Conservation (phyloP, 1,284 basidiomycete species). For the Coniferiporia sulphurascens region DNA sequence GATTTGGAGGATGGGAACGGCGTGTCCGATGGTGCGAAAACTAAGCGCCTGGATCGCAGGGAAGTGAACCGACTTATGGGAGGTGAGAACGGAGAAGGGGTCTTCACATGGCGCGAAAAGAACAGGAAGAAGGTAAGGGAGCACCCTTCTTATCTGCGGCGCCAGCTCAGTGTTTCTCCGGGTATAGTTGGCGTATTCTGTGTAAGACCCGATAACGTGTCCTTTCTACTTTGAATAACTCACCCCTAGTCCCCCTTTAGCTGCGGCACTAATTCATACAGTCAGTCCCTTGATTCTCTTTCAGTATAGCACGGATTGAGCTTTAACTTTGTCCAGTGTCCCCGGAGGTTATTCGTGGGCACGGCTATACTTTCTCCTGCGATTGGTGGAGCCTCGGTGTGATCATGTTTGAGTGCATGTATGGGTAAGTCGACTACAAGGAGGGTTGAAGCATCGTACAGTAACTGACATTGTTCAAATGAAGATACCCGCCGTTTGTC, state of each 20-base stretch:
- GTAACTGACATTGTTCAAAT: conserved; percentile 18
- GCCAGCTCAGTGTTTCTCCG: conserved; percentile 16
- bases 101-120: conserved; percentile 94
- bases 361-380: conserved; percentile 91
- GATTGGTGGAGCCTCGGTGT: conserved; percentile 99
- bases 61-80: conserved; percentile 80
- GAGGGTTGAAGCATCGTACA: conserved; percentile 21
- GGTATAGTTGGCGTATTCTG: conserved; percentile 83
- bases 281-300: conserved; percentile 41
- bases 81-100: conserved; percentile 66
- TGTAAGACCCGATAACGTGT: conserved; percentile 46
- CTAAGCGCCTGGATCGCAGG: conserved; percentile 70
- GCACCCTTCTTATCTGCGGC: conserved; percentile 4
- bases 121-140: conserved; percentile 75
- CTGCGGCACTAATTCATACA: conserved; percentile 88
- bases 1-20: conserved; percentile 81
- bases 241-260: conserved; percentile 33
- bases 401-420: conserved; percentile 88
- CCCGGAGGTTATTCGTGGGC: conserved; percentile 90
- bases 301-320: neutral
- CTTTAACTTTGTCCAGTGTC: conserved; percentile 59
- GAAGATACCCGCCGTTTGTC: conserved; percentile 88
- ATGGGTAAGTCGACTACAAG: conserved; percentile 55
- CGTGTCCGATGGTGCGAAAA: conserved; percentile 58
- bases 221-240: conserved; percentile 3